phyloP scores from a whole-genome alignment of 139 green algal species.

The Coelastrella sp. region DNA sequence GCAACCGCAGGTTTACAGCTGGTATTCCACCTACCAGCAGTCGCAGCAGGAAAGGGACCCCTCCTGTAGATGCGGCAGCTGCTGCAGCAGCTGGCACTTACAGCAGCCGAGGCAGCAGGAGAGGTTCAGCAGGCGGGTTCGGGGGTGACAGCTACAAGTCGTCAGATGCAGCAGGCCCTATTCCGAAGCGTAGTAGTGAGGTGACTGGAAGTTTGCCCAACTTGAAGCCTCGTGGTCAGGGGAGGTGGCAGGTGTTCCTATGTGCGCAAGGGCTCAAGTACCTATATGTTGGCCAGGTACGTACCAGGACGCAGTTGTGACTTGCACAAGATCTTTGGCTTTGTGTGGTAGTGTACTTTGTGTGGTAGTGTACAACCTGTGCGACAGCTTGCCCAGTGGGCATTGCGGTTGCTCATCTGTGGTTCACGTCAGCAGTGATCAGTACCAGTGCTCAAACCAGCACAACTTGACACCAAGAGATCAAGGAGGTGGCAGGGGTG shows the following conservation, averaged over 20 bases:
- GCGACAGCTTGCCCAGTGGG: too few relatives aligned
- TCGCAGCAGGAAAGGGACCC: neutral
- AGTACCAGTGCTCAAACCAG: too few relatives aligned
- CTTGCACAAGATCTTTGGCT: too few relatives aligned
- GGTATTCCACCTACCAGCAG: neutral
- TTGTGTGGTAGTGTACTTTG: too few relatives aligned
- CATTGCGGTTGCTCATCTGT: too few relatives aligned
- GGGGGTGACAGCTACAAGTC: neutral
- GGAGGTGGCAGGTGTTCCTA: slow-evolving; percentile 36
- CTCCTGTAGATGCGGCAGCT: neutral
- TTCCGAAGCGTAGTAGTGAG: neutral
- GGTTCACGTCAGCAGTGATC: too few relatives aligned
- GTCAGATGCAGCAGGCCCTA: neutral
- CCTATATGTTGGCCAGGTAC: slow-evolving; percentile 1
- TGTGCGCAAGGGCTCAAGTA: slow-evolving; percentile 27
- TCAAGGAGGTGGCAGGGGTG: too few relatives aligned
- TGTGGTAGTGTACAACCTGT: too few relatives aligned
- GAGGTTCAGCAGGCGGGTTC: neutral
- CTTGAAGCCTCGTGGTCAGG: neutral
- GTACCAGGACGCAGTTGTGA: neutral
- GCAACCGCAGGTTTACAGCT: neutral
- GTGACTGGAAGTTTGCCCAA: slow-evolving; percentile 30
- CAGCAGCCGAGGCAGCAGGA: neutral
- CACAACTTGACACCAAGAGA: too few relatives aligned
- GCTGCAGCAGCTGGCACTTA: neutral